Base-by-base conservation (phyloP, 2,329 filamentous ascomycete species). In the Cucurbitaria berberidis region DNA sequence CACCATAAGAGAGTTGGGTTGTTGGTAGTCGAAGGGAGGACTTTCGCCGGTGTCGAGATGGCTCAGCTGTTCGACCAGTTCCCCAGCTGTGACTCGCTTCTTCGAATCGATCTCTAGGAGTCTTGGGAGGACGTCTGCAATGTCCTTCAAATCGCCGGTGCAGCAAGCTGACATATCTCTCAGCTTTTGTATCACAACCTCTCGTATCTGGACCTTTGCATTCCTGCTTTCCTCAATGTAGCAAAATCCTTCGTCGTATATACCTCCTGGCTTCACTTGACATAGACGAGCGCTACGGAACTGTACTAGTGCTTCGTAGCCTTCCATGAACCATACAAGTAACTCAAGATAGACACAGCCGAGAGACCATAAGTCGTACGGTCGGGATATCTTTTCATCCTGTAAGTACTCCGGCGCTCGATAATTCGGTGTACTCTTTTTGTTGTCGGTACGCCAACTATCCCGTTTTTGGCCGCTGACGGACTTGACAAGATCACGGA, bases 341-440 rank as follows among this genome's bases (percentile, higher is more conserved):
- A 62, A 45, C 30, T 68, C 67, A 13, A 63, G 56, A 30, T 57
- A 61, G 2, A 70, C 50, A 36, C 64, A 68, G 3, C 67, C 67
- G 2, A 71, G 48, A 11, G 76, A 75, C 77, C 76, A 79, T 1
- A 75, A 69, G 47, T 80, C 77, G 34, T 62, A 53, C 13, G 53
- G 53, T 21, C 55, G 40, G 11, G 60, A 61, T 7, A 51, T 55
- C 11, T 4, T 41, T 15, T 24, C 16, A 1, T 45, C 49, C 11
- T 30, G 24, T 1, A 22, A 13, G 5, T 19, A 39, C 24, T 62
- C 56, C 1, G 54, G 56, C 29, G 54, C 48, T 11, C 48, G 44
- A 32, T 60, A 60, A 8, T 29, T 44, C 5, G 48, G 52, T 15
- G 51, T 51, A 11, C 53, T 44, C 11, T n/a, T 27, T 1, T 36